Evolutionary conservation across 768 basidiomycete species (phyloP), one percentile per base, ranked within the genome.

Genomic region (Leccinellum luteum): DNA sequence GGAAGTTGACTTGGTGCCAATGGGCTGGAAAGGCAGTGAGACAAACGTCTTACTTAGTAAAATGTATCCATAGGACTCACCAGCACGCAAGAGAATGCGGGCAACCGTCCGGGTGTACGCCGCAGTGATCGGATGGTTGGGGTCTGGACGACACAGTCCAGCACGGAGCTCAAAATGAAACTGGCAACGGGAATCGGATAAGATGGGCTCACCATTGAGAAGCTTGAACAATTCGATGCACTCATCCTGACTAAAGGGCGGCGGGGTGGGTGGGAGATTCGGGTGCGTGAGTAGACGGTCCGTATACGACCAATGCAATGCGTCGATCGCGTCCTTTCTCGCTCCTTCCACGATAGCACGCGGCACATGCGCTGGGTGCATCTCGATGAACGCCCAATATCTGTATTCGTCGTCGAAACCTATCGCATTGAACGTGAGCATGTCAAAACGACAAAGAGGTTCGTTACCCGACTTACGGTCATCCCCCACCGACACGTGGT

Each of bases 331-430:
- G 61, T 93, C 90, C 0, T 75, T 71, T 50, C 79, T 79, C 10
- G 86, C 85, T 44, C 76, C 78, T 7, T 73, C 64, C 8, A 86
- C 81, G 27, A 92, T 75, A 31, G n/a, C 64, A n/a, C 38, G 63
- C 0, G 78, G 66, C 8, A 78, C 74, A 68, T 93, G 91, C 0
- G 87, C 88, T 0, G 91, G 91, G 63, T 92, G 90, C 32, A 81
- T 73, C 69, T 91, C 87, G 73, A 93, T 80, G 66, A 86, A 93
- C 6, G 83, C 75, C 92, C 92, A 93, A 66, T 91, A 93, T 54
- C 87, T 78, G 63, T 87, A 90, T 66, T 90, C 88, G 64, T 85
- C 78, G 55, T 92, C 89, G 21, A 90, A 74, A 48, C 82, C 91
- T 92, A 60, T 53, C 23, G 13, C 17, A n/a, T 34, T 14, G 41